Evolutionary conservation across 257 asterid species (phyloP).

Genomic region (Perilla frutescens): DNA sequence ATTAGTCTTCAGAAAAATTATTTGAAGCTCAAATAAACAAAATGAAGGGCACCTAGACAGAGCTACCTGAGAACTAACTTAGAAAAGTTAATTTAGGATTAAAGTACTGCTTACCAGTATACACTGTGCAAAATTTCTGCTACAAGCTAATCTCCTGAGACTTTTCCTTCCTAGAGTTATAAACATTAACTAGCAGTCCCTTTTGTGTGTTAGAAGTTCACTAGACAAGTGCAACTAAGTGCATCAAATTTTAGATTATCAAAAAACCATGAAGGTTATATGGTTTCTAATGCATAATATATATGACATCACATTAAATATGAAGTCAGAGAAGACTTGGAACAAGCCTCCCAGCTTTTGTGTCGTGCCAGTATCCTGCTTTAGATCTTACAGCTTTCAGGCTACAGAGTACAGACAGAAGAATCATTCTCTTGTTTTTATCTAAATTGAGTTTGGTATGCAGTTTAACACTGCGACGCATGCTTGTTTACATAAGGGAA

Average conservation of each 20-base stretch:
- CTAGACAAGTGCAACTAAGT: neutral
- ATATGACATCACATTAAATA: neutral
- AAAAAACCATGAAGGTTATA: neutral
- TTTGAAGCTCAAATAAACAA: neutral
- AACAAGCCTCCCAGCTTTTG: neutral
- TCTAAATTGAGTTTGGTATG: neutral
- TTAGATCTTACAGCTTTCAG: neutral
- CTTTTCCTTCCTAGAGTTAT: neutral
- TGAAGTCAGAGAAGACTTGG: neutral
- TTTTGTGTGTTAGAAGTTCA: neutral
- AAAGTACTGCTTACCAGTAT: neutral
- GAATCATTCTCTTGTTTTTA: neutral
- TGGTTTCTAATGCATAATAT: neutral
- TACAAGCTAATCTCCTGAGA: slow-evolving; percentile 2
- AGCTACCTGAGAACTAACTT: neutral
- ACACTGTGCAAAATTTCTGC: neutral
- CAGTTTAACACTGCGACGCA: neutral
- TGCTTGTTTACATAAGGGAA: neutral
- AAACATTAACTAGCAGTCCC: neutral
- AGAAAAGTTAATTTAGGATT: neutral
- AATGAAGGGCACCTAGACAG: neutral
- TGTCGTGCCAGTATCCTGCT: neutral
- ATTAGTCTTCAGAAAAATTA: neutral
- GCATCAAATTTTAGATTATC: slow-evolving; percentile 8
- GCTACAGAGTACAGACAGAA: neutral